Evolutionary conservation across 169 alveolate species (phyloP).

Genomic region (Perkinsus olseni): DNA sequence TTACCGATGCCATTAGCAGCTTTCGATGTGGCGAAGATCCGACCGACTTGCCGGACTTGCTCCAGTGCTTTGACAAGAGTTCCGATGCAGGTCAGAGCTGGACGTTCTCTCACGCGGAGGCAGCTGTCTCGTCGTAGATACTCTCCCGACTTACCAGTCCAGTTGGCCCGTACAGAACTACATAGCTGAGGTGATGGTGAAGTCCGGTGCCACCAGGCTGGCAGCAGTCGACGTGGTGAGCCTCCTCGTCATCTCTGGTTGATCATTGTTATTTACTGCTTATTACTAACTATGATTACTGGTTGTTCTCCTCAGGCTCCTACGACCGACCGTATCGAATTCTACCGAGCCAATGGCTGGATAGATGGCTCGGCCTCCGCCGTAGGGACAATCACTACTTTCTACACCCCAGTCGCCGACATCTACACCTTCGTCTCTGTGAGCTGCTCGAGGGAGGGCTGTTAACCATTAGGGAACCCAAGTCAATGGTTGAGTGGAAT

Average conservation of each 20-base stretch:
- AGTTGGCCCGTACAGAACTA: neutral
- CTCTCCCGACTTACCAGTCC: neutral
- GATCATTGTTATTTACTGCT: no score
- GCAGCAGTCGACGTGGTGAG: neutral
- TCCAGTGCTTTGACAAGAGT: neutral
- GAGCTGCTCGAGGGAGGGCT: no score
- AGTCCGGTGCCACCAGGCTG: neutral
- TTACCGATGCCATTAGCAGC: neutral
- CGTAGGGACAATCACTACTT: neutral
- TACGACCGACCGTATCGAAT: neutral
- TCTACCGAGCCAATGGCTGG: neutral
- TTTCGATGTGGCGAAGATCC: neutral
- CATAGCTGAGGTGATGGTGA: neutral
- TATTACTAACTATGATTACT: no score
- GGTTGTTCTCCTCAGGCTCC: neutral
- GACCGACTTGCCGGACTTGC: neutral
- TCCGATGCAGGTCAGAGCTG: neutral
- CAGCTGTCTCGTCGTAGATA: neutral
- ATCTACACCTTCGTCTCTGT: neutral
- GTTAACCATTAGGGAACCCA: no score
- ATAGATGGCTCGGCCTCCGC: neutral
- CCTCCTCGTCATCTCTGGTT: neutral
- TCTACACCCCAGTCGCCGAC: neutral
- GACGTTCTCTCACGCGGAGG: neutral
- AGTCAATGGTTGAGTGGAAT: no score